phyloP scores from a whole-genome alignment of 129 eudicot species.

The Centella asiatica region DNA sequence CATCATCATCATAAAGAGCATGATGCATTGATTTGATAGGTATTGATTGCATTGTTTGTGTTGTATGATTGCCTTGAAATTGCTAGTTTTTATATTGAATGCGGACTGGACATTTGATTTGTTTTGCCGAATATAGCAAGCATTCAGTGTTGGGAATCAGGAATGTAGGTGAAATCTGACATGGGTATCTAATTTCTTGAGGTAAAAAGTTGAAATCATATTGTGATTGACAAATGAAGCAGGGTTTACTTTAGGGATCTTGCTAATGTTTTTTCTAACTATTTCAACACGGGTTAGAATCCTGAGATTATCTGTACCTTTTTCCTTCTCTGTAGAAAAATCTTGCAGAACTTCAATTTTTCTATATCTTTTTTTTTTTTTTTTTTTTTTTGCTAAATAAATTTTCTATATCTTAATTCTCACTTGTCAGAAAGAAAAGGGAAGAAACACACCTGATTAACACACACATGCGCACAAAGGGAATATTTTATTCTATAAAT shows the following conservation, averaged over 20 bases:
- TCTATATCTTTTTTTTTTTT: not conserved
- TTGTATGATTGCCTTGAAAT: constrained; percentile 5
- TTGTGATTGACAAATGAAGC: constrained; percentile 28
- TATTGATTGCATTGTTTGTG: too few species aligned
- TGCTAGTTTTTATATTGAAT: not conserved
- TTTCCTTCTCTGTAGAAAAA: not conserved
- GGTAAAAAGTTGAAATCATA: constrained; percentile 1
- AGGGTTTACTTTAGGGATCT: constrained; percentile 31
- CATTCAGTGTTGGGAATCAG: constrained; percentile 2
- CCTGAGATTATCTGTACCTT: not conserved
- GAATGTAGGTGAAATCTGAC: constrained; percentile 11
- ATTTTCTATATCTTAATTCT: too few species aligned
- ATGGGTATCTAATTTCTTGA: not conserved
- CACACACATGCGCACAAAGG: not conserved
- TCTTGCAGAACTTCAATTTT: not conserved
- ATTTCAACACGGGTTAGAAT: constrained; percentile 6
- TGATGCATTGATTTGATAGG: constrained; percentile 13
- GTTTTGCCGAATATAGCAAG: not conserved
- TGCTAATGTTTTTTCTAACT: constrained; percentile 20
- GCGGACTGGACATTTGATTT: constrained; percentile 1
- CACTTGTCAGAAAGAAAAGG: not conserved
- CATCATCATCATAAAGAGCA: constrained; percentile 1
- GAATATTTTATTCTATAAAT: not conserved
- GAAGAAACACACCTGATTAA: constrained; percentile 1
- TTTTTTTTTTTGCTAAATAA: too few species aligned